These are phyloP conservation scores for Lactarius deliciosus DNA, from an alignment of 768 basidiomycete genomes.

Conservation along the genomic window DNA sequence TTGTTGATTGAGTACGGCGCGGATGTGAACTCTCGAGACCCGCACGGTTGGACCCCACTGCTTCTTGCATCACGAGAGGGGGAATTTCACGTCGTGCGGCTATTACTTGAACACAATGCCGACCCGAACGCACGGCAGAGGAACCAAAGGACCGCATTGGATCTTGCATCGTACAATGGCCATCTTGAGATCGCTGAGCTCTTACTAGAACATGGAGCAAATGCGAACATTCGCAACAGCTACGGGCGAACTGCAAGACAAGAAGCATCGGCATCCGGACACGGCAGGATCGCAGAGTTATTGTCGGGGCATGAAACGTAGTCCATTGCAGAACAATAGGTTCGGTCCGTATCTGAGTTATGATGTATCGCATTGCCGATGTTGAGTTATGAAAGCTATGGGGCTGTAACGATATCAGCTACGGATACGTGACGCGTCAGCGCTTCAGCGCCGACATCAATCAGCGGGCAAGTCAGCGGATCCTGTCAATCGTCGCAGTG, in stretches of 20 bases:
- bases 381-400: no score
- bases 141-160: not conserved
- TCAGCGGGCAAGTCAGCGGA: no score
- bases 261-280: not conserved
- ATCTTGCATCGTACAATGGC: slow-evolving; percentile 1
- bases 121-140: not conserved
- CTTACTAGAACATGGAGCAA: not conserved
- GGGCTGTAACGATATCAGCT: no score
- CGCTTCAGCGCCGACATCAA: not conserved
- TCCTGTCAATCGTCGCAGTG: not conserved
- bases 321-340: no score
- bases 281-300: not conserved
- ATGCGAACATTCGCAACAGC: not conserved
- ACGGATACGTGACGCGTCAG: not conserved
- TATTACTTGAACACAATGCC: not conserved
- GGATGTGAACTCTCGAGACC: not conserved
- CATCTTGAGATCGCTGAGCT: not conserved
- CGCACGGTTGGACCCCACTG: not conserved
- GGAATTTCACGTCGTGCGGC: not conserved
- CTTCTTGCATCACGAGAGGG: not conserved
- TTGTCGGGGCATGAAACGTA: not conserved
- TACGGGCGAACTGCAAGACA: not conserved
- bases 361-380: no score
- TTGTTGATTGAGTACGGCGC: not conserved
- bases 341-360: no score